These are phyloP conservation scores for Aspergillus hiratsukae DNA, from an alignment of 2,329 filamentous ascomycete genomes.

Conservation along the genomic window DNA sequence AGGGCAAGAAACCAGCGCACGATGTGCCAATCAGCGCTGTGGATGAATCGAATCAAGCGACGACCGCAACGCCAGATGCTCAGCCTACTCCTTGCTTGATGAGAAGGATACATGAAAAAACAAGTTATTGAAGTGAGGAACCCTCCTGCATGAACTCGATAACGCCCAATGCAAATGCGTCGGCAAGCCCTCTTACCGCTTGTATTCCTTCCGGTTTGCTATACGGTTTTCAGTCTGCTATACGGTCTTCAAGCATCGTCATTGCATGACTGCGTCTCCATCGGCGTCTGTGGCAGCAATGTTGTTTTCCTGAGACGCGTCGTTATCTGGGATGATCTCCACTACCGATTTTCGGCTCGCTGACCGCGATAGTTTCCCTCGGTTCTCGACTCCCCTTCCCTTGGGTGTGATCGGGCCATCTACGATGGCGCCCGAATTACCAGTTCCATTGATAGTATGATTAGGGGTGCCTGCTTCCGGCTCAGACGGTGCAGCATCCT, in stretches of 20 bases:
- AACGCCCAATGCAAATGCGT: constrained; percentile 26
- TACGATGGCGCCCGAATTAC: constrained; percentile 1
- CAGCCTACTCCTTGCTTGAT: constrained; percentile 24
- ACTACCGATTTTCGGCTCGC: constrained; percentile 19
- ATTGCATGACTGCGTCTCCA: constrained; percentile 29
- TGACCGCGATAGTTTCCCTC: constrained; percentile 15
- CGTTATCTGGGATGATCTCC: constrained; percentile 22
- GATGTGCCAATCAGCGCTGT: neutral
- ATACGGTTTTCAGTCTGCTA: neutral
- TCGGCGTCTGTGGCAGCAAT: constrained; percentile 22
- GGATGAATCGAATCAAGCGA: constrained; percentile 2
- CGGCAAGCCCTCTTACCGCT: constrained; percentile 3
- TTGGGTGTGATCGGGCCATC: constrained; percentile 12
- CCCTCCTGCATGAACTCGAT: constrained; percentile 6
- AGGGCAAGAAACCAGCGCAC: neutral
- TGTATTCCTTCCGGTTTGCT: neutral
- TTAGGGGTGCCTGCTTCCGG: constrained; percentile 9
- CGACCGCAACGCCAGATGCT: constrained; percentile 14
- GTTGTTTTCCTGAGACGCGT: constrained; percentile 12
- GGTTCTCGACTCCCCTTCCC: constrained; percentile 9
- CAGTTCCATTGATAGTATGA: constrained; percentile 17
- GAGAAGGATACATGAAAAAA: constrained; percentile 9
- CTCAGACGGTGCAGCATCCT: constrained; percentile 5
- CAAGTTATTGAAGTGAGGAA: constrained; percentile 6
- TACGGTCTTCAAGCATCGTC: constrained; percentile 5